Evolutionary conservation across 2,329 filamentous ascomycete species (phyloP), one percentile per base, ranked within the genome.

Genomic region (Fusarium brevicatenulatum): DNA sequence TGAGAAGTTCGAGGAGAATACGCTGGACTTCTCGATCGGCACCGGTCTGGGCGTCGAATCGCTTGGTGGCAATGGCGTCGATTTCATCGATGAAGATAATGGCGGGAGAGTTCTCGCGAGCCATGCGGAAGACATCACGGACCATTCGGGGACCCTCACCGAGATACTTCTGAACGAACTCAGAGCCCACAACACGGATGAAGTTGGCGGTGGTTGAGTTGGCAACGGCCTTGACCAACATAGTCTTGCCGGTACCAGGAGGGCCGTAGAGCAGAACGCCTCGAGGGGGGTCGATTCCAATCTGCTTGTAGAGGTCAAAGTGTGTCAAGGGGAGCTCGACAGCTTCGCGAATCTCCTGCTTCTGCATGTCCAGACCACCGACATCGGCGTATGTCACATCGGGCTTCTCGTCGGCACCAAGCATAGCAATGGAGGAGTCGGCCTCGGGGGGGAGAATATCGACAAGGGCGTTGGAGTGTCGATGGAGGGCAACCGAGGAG

Each of bases 71-170:
- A 79, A 99, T 98, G 72, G 96, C 96, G 81, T 99, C 96, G 77
- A 99, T 98, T 83, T 99, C 96, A 81, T 99, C 96, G 81, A 99
- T 99, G 88, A 99, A 99, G 85, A 99, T 99, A 83, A 99, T 99
- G 66, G 95, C 93, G 1, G 96, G 96, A 2, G 95, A 95, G 86
- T 99, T 99, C 86, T 99, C 96, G 71, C 96, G 92, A 42, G 96
- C 96, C 96, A 99, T 99, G 71, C 96, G 90, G 90, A 99, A 99
- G 44, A 99, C 96, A 82, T 99, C 96, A 79, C 96, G 94, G 60
- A 99, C 96, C 96, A 99, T 99, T 76, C 96, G 94, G 59, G 96
- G 96, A 57, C 96, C 96, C 83, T 99, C 96, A 82, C 96, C 96
- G 4, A 99, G 89, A 80, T 99, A 99, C 85, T 99, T 99, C 82